Percentiles rank a stretch among this genome's conserved stretches.
These are phyloP conservation scores for Naumovozyma baii DNA, from an alignment of 805 yeast species.

Conservation along the genomic window DNA sequence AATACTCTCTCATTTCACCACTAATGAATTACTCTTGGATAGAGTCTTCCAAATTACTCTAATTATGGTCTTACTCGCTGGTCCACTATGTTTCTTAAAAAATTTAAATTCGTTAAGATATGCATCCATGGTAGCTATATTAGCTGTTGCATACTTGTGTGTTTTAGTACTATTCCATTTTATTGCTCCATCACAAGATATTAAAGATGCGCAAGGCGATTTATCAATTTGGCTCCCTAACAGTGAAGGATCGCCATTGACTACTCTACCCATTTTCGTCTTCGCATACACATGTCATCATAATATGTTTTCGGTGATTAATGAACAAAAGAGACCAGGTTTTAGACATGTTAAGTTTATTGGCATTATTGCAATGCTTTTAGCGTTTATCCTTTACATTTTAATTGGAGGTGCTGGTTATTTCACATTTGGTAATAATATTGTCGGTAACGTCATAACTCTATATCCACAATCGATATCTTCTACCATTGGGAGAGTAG, in stretches of 20 bases:
- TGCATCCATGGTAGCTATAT: conserved; percentile 74
- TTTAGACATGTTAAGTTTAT: conserved; percentile 39
- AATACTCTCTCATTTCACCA: conserved; percentile 24
- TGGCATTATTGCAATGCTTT: conserved; percentile 43
- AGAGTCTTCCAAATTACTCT: conserved; percentile 55
- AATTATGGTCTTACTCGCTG: conserved; percentile 38
- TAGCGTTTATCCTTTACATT: conserved; percentile 55
- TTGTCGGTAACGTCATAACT: conserved; percentile 68
- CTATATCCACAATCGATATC: conserved; percentile 57
- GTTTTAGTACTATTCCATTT: conserved; percentile 67
- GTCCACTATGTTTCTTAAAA: conserved; percentile 57
- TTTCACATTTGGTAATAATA: conserved; percentile 74
- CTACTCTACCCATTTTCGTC: conserved; percentile 82
- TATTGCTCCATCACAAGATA: conserved; percentile 25
- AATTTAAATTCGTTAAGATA: conserved; percentile 75
- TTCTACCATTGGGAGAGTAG: conserved; percentile 71
- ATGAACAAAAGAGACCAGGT: conserved; percentile 58
- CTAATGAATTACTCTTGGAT: conserved; percentile 30
- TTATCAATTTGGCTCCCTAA: conserved; percentile 41
- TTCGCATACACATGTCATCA: conserved; percentile 96
- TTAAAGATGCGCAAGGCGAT: conserved; percentile 36
- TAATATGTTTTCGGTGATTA: conserved; percentile 82
- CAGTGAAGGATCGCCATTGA: conserved; percentile 40
- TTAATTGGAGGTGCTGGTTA: conserved; percentile 77
- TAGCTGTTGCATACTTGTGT: conserved; percentile 70